A percentile compares a stretch with the other conserved stretches of the same genome.
These are phyloP conservation scores for Phycomyces blakesleeanus DNA, from an alignment of 192 early-diverging fungal species.

Conservation along the genomic window DNA sequence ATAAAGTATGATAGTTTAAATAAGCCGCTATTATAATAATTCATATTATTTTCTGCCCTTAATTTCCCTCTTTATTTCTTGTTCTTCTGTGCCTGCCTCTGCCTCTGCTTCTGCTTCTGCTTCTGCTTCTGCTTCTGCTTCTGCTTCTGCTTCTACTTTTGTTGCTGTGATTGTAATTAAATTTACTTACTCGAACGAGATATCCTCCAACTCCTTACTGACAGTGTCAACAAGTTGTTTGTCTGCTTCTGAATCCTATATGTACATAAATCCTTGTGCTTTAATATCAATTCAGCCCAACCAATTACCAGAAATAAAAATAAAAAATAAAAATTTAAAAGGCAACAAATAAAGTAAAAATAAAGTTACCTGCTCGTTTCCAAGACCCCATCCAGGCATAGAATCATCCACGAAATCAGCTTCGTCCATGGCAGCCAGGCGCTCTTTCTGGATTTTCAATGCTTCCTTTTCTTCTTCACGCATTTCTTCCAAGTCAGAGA, in stretches of 20 bases:
- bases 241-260: conserved; percentile 45
- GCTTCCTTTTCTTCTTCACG: conserved; percentile 89
- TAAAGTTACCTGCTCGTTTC: conserved; percentile 23
- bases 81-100: too few relatives aligned
- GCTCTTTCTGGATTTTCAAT: conserved; percentile 76
- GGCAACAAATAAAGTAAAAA: background rate
- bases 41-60: too few relatives aligned
- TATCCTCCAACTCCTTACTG: conserved; percentile 48
- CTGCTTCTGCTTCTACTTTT: too few relatives aligned
- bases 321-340: too few relatives aligned
- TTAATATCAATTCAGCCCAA: background rate
- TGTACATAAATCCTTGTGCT: background rate
- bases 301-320: background rate
- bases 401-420: conserved; percentile 82
- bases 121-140: too few relatives aligned
- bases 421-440: conserved; percentile 74
- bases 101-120: too few relatives aligned
- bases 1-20: too few relatives aligned
- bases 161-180: too few relatives aligned
- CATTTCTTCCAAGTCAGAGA: conserved; percentile 71
- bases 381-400: conserved; percentile 46
- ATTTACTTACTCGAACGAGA: conserved; percentile 40
- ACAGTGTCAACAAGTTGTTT: conserved; percentile 45
- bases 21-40: too few relatives aligned
- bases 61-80: too few relatives aligned